Evolutionary conservation across 345 rosid species (phyloP).

Genomic region (Populus simonii): DNA sequence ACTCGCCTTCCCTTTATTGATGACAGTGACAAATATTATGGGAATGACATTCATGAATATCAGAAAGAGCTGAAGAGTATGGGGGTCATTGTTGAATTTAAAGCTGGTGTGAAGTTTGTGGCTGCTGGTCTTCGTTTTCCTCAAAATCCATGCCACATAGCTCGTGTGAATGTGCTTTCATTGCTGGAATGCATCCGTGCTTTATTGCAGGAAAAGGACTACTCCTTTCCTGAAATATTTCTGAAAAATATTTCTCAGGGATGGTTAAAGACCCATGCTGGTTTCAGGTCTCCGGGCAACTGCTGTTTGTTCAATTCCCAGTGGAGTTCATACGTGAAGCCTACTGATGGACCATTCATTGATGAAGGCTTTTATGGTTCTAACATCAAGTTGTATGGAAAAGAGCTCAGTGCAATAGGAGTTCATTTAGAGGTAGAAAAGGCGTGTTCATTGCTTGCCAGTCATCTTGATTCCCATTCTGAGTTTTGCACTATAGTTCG

Average conservation of each 20-base stretch:
- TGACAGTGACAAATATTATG: slow-evolving; percentile 45
- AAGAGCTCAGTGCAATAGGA: slow-evolving; percentile 50
- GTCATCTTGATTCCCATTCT: slow-evolving; percentile 35
- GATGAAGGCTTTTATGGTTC: slow-evolving; percentile 58
- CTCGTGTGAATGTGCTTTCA: slow-evolving; percentile 34
- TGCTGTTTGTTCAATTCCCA: slow-evolving; percentile 43
- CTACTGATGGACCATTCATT: slow-evolving; percentile 68
- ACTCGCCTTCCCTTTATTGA: slow-evolving; percentile 58
- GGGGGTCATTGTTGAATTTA: slow-evolving; percentile 40
- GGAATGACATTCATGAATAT: slow-evolving; percentile 41
- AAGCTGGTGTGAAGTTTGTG: slow-evolving; percentile 50
- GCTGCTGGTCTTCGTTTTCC: slow-evolving; percentile 41
- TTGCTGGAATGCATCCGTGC: slow-evolving; percentile 45
- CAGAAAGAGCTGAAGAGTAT: slow-evolving; percentile 44
- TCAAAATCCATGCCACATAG: slow-evolving; percentile 16
- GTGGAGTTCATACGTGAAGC: slow-evolving; percentile 38
- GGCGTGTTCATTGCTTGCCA: slow-evolving; percentile 36
- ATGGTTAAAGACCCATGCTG: slow-evolving; percentile 59
- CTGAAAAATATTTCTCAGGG: slow-evolving; percentile 28
- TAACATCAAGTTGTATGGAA: slow-evolving; percentile 18
- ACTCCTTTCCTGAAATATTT: slow-evolving; percentile 32
- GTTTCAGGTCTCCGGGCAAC: slow-evolving; percentile 47
- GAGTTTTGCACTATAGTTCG: slow-evolving; percentile 42
- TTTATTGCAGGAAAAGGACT: slow-evolving; percentile 19
- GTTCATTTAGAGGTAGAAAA: slow-evolving; percentile 34